Evolutionary conservation across 176 grass and related monocot genomes (phyloP), one percentile per base, ranked within the genome.

Genomic region (Bonia amplexicaulis): DNA sequence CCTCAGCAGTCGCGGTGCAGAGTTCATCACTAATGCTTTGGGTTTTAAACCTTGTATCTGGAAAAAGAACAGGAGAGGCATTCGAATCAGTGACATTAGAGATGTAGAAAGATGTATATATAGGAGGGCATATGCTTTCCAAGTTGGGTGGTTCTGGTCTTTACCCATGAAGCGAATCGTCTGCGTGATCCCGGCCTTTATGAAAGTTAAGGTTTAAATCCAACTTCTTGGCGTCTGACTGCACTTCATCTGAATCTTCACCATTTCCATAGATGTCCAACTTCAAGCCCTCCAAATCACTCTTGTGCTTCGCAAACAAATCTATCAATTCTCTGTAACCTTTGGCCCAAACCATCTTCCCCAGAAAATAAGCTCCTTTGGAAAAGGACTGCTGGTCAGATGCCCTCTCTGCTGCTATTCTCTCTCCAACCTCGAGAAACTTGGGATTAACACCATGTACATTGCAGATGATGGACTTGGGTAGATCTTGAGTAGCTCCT

Each of bases 311-410:
- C 1, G 84, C 84, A 12, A 90, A 85, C 81, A 99, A 83, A 82
- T 99, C 88, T 73, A 99, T 94, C 40, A 96, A 58, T 62, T 99
- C 97, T 65, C 88, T 92, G 77, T 99, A 99, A 52, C 93, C 97
- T 88, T 99, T 96, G 46, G 93, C 90, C 97, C 97, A 99, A 2
- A 99, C 93, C 97, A 99, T 99, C 84, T 99, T 99, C 70, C 97
- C 97, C 0, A 99, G 83, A 82, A 98, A 98, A 83, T 96, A 99
- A 84, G 91, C 97, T 75, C 93, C 93, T 90, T 99, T 94, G 2
- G 90, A 94, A 79, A 99, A 96, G 64, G 88, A 85, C 7, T 90
- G 86, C 33, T 71, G 65, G 33, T 90, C 88, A 49, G 81, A 89
- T 19, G 90, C 74, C 71, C 59, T 80, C 68, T 88, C 86, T 25